Evolutionary conservation across 306 rosid genomes (phyloP).

Genomic region (Geum urbanum): DNA sequence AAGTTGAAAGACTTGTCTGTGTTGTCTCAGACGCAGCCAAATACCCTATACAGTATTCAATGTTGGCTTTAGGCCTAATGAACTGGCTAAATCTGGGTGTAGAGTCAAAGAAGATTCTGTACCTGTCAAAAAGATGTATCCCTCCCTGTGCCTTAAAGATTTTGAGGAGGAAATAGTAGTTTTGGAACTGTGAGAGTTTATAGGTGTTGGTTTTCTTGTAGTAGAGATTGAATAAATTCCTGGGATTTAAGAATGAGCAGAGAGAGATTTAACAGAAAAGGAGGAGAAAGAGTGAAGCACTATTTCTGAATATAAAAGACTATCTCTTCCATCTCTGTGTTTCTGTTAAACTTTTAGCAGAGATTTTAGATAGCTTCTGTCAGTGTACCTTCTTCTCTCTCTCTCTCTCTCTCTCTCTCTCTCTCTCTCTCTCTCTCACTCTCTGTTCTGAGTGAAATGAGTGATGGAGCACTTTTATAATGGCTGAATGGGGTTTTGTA

Average conservation of each 20-base stretch:
- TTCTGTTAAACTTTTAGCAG: conserved; percentile 3
- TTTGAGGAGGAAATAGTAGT: too few relatives aligned
- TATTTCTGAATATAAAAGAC: neutral
- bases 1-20: neutral
- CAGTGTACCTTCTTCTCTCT: neutral
- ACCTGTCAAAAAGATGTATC: conserved; percentile 16
- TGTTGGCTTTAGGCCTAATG: neutral
- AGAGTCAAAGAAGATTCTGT: conserved; percentile 19
- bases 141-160: neutral
- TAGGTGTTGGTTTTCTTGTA: neutral
- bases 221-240: conserved; percentile 15
- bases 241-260: conserved; percentile 21
- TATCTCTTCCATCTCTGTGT: conserved; percentile 1
- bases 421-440: neutral
- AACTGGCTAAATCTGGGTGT: neutral
- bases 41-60: neutral
- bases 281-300: neutral
- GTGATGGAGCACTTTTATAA: conserved; percentile 1
- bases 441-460: neutral
- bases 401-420: too few relatives aligned
- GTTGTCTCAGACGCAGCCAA: conserved; percentile 15
- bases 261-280: conserved; percentile 45
- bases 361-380: conserved; percentile 1
- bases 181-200: neutral
- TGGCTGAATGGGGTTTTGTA: conserved; percentile 6